Evolutionary conservation across 345 rosid genomes (phyloP), one percentile per base, ranked within the genome.

Genomic region (Citropsis articulata): DNA sequence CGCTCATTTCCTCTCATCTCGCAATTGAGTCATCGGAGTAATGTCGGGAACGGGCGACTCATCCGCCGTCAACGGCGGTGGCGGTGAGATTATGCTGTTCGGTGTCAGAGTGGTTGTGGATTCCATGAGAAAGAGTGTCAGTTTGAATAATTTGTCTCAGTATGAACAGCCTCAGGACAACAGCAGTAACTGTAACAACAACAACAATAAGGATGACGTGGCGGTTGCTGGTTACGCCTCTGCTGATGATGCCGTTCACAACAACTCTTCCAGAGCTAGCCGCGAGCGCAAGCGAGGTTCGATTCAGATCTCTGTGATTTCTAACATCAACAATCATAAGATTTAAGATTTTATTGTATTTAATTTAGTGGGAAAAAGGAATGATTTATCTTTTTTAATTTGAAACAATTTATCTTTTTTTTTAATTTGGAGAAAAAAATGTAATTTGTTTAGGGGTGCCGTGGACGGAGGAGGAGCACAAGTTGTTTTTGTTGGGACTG

Each of bases 391-490:
- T 7, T 18, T 70, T 22, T 12, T 38, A 31, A 6, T 14, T 27
- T 14, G 31, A 27, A n/a, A n/a, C n/a, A n/a, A 45, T 80, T 48
- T 61, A 7, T 61, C 7, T 7, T 18, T 70, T n/a, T n/a, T 35
- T 35, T 33, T 30, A 31, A 31, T 31, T 31, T 31, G 33, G 22
- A 70, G 22, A 70, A 31, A 64, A 3, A 13, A 42, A 27, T 60
- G 8, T 55, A 0, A 18, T 5, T 6, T 66, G 28, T 66, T 72
- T 77, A 95, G 99, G 98, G 35, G 91, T 92, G 78, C 95, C 99
- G 55, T 95, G 99, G 99, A 93, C 97, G 21, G 99, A 95, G 79
- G 97, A 92, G 66, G 99, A 95, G 82, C 99, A 95, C 86, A 93
- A 89, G 85, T 85, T 88, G 77, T 95, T 95, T 86, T 82, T 95